Evolutionary conservation across 306 rosid genomes (phyloP), one percentile per base, ranked within the genome.

Genomic region (Cicer chorassanicum): DNA sequence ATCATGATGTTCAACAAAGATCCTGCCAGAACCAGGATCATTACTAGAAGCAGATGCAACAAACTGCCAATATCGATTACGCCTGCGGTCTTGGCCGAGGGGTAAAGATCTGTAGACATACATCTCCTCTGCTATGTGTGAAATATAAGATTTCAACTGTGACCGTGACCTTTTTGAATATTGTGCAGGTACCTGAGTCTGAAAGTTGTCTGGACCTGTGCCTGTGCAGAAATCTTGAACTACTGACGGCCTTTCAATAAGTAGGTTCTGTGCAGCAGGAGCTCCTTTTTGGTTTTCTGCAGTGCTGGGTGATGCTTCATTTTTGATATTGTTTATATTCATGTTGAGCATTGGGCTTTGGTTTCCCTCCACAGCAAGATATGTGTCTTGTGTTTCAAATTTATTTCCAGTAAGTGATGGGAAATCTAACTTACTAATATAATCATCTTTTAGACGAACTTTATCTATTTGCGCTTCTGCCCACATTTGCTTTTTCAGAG

Each of bases 401-500:
- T 89, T 95, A 81, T 81, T 75, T 60, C 82, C 96, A 72, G 60
- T 39, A 57, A 78, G 78, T 45, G 88, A 74, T 61, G 90, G 83
- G 60, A 88, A 81, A 72, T 95, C 99, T 63, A 76, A 73, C 78
- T 81, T 95, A 70, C 81, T 62, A 50, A 81, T 57, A 77, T 55
- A 84, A 75, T 95, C 99, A 69, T 95, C 98, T 83, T 86, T 95
- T 38, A 85, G 70, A 65, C 99, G 96, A 81, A 88, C 75, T 90
- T 95, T 95, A 70, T 95, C 98, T 78, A 92, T 87, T 87, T 90
- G 99, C 24, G 99, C 97, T 71, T 95, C 99, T 14, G 96, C 93
- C 98, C 92, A 95, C 99, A 95, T 92, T 87, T 95, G 99, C 90
- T 95, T 95, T 91, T 95, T 92, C 78, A 95, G 86, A 70, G 97